Base-by-base conservation (phyloP, 1,139 yeast genomes). In the Pichia sp. region DNA sequence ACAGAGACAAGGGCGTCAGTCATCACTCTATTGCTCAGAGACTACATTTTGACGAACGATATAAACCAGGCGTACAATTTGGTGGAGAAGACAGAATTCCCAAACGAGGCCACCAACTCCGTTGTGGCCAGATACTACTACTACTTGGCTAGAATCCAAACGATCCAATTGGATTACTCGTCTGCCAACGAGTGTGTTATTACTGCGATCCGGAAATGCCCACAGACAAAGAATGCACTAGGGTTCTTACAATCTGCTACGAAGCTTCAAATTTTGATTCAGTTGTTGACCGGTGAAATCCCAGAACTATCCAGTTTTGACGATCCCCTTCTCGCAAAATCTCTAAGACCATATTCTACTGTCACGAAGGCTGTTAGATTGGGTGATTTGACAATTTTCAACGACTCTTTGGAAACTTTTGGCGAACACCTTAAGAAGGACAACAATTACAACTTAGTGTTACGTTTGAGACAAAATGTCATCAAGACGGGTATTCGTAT, bases 401-500 rank as follows among this genome's bases (percentile, higher is more conserved):
- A 87, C 50, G 80, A 83, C 52, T 87, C 89, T n/a, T 76, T 92
- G 62, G 73, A 77, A 48, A 80, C 81, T 64, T 86, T 85, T 68
- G 88, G 85, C 62, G 72, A 72, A 1, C 75, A 72, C 46, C 82
- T 92, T 64, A 78, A 83, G 64, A 79, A 76, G 57, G 99, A 95
- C 71, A 92, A 88, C 55, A 89, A 85, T 64, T 89, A 84, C 69
- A 88, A 90, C 36, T 79, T 95, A 64, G 95, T 95, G 51, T 79
- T 90, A 50, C 82, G 99, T 68, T 79, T 95, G 65, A 87, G 98
- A 70, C 97, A 95, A 68, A 95, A 93, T 70, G 99, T 95, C 60
- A 93, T 95, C 72, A 95, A 93, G 74, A 92, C 99, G 0, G 99
- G 99, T 66, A 90, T 95, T 59, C 82, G 99, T 72, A 88, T 90